Evolutionary conservation across 176 grass and related monocot species (phyloP), one percentile per base, ranked within the genome.

Genomic region (Ampelocalamus luodianensis): DNA sequence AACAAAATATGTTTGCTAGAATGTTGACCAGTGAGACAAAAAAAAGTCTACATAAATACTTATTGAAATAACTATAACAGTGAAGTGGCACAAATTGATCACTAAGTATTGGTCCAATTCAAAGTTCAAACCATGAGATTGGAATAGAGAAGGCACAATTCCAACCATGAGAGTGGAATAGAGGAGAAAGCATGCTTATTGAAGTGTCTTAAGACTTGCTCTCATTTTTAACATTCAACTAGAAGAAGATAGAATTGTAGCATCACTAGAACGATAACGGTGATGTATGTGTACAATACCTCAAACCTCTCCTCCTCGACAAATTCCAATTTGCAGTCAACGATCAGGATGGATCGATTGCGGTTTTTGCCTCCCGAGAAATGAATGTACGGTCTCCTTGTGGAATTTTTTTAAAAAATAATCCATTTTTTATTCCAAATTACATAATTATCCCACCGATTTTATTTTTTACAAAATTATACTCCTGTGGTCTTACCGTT

Each of bases 261-360:
- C 29, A 29, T 1, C 29, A 29, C 29, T 29, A 29, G 29, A 29
- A 63, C 60, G 12, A 67, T 15, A 66, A 53, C 12, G 1, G 14
- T 3, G 6, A 20, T 22, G 32, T 37, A 83, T 15, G 40, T 64
- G 42, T 75, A 34, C 26, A 85, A 15, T 88, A 92, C 92, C 92
- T 90, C 70, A 80, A 94, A 97, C 74, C 89, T 92, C 78, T 94
- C 89, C 71, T 92, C 94, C n/a, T n/a, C 22, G 16, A 64, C 62
- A 65, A 72, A 70, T 51, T 1, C 38, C 78, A 86, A 68, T 15
- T 74, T 73, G 48, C 10, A 37, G 29, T 72, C 69, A 75, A 51
- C 27, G 48, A 85, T 15, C 71, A 80, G 27, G 20, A 82, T 67
- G 46, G 15, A 49, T 36, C 24, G 12, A 58, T 55, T 29, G 54